phyloP scores from a whole-genome alignment of 345 rosid species.

The Tarenaya hassleriana region DNA sequence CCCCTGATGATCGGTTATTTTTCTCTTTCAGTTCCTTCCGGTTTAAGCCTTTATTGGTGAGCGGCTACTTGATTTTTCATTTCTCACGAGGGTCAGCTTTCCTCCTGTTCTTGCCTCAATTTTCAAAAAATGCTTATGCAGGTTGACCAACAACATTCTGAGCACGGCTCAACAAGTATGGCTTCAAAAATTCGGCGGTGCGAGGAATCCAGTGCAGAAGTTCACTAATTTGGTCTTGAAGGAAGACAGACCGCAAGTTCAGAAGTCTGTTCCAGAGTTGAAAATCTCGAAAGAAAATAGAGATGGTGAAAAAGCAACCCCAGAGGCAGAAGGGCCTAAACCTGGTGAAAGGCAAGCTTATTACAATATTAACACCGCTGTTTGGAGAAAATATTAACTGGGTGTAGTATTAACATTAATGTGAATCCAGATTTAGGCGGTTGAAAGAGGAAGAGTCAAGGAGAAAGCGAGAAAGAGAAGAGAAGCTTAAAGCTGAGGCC shows the following conservation, averaged over 20 bases:
- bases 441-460: slow-evolving; percentile 80
- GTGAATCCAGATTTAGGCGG: slow-evolving; percentile 56
- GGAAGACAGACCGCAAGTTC: slow-evolving; percentile 33
- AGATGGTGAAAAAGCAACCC: slow-evolving; percentile 33
- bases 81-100: background rate
- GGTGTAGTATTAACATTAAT: slow-evolving; percentile 14
- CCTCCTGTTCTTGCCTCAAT: slow-evolving; percentile 7
- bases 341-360: slow-evolving; percentile 66
- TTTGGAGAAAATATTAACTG: slow-evolving; percentile 5
- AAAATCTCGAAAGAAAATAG: slow-evolving; percentile 25
- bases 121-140: slow-evolving; percentile 27
- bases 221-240: slow-evolving; percentile 37
- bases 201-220: slow-evolving; percentile 44
- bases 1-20: slow-evolving; percentile 93
- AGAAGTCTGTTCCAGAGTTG: slow-evolving; percentile 38
- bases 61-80: slow-evolving; percentile 20
- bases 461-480: slow-evolving; percentile 58
- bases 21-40: slow-evolving; percentile 95
- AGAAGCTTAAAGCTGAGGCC: slow-evolving; percentile 46
- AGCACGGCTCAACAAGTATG: slow-evolving; percentile 88
- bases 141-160: slow-evolving; percentile 89
- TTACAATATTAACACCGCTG: background rate
- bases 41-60: slow-evolving; percentile 97
- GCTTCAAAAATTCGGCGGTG: slow-evolving; percentile 92
- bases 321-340: slow-evolving; percentile 58